Percentiles rank a stretch among this genome's conserved stretches.
phyloP scores from a whole-genome alignment of 2,329 filamentous ascomycete species.

The Lasiodiplodia hormozganensis region DNA sequence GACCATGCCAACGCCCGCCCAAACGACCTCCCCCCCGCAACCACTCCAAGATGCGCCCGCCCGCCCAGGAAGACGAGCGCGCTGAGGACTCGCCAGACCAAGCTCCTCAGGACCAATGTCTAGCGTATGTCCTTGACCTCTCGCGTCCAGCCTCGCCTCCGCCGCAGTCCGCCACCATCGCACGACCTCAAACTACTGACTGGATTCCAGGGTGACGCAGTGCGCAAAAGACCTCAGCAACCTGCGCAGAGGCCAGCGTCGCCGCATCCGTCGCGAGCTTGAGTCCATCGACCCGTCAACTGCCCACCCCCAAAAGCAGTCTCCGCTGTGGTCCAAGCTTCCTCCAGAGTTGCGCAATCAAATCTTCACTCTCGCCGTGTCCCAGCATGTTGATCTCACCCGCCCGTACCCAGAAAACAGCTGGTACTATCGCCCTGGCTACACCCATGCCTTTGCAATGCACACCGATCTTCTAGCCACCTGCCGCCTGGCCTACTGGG shows the following conservation, averaged over 20 bases:
- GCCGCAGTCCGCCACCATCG: neutral
- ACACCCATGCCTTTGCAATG: conserved; percentile 40
- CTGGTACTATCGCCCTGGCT: conserved; percentile 35
- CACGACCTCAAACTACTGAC: neutral
- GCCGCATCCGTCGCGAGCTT: conserved; percentile 32
- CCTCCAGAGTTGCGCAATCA: conserved; percentile 39
- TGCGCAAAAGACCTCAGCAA: neutral
- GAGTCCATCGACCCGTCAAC: conserved; percentile 34
- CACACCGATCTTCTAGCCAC: conserved; percentile 45
- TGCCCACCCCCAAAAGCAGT: conserved; percentile 35
- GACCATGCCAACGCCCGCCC: neutral
- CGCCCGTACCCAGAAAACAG: conserved; percentile 30
- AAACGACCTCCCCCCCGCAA: neutral
- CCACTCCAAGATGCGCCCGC: neutral
- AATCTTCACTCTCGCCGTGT: conserved; percentile 35
- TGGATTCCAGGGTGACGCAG: neutral
- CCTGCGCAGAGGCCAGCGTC: neutral
- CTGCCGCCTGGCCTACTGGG: conserved; percentile 48
- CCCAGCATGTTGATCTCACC: conserved; percentile 31
- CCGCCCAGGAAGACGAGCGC: neutral
- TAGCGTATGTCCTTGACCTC: neutral
- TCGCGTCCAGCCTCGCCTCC: neutral
- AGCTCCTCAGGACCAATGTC: neutral
- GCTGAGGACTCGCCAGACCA: neutral
- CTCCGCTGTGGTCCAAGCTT: conserved; percentile 35